A percentile compares a stretch with the other conserved stretches of the same genome.
Evolutionary conservation across 129 eudicot genomes (phyloP).

Genomic region (Artemisia tridentata): DNA sequence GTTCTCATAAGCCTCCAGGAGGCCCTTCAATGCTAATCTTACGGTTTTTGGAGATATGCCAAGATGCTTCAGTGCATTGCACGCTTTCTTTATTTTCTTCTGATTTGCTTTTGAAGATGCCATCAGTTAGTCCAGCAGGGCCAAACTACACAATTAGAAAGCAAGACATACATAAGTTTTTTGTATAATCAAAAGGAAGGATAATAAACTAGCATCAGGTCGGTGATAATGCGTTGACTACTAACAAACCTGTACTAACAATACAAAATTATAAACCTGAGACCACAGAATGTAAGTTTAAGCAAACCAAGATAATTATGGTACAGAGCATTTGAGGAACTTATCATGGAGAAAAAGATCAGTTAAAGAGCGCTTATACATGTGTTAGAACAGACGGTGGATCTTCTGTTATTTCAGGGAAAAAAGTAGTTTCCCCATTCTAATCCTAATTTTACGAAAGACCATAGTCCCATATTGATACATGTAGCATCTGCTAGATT

Average conservation of each 20-base stretch:
- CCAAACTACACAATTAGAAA: not conserved
- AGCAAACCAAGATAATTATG: no score
- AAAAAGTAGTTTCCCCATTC: no score
- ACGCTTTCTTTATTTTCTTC: conserved; percentile 35
- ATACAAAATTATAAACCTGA: not conserved
- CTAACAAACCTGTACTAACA: not conserved
- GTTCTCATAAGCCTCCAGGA: conserved; percentile 39
- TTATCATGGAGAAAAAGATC: no score
- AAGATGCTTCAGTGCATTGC: conserved; percentile 45
- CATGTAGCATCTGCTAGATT: no score
- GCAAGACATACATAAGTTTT: not conserved
- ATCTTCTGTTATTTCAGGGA: no score
- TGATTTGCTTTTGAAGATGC: conserved; percentile 7
- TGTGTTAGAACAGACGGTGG: no score
- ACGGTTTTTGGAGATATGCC: conserved; percentile 38
- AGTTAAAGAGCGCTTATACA: no score
- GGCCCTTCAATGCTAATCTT: conserved; percentile 39
- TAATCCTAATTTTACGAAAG: no score
- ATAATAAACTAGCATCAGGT: not conserved
- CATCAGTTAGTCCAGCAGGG: conserved; percentile 16
- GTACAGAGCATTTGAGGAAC: no score
- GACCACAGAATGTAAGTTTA: no score
- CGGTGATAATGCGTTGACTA: not conserved
- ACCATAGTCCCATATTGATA: no score
- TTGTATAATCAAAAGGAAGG: not conserved